phyloP scores from a whole-genome alignment of 2,329 filamentous ascomycete genomes.

The Neofusicoccum parvum region DNA sequence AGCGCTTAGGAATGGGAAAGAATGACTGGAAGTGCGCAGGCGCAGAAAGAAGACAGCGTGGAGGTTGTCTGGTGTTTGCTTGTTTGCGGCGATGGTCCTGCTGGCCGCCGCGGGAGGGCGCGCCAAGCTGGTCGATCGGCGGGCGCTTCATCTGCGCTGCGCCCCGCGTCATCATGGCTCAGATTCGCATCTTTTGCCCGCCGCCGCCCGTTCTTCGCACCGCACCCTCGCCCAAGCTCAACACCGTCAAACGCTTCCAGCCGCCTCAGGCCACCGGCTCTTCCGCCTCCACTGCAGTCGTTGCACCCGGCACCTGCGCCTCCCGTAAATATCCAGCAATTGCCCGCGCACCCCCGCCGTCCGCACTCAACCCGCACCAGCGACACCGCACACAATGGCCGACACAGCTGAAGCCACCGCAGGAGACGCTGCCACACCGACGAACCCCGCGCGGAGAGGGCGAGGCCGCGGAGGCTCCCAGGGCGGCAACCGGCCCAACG shows the following conservation, averaged over 20 bases:
- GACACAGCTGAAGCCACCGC: neutral
- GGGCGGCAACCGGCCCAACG: neutral
- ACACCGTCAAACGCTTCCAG: neutral
- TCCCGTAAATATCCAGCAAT: conserved; percentile 11
- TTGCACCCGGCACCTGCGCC: neutral
- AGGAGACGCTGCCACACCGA: neutral
- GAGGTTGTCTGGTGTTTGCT: neutral
- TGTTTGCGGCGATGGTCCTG: neutral
- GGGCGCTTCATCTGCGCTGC: conserved; percentile 14
- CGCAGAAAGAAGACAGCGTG: neutral
- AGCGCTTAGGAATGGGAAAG: conserved; percentile 15
- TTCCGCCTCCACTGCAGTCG: neutral
- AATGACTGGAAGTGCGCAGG: conserved; percentile 4
- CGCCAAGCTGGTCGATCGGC: conserved; percentile 15
- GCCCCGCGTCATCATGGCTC: conserved; percentile 12
- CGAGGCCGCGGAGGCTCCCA: conserved; percentile 16
- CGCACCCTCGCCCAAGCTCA: neutral
- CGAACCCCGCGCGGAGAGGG: conserved; percentile 11
- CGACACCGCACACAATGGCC: neutral
- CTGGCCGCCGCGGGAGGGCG: conserved; percentile 2
- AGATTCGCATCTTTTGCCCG: conserved; percentile 11
- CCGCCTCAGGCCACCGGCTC: neutral
- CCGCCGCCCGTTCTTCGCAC: neutral
- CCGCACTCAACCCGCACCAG: neutral
- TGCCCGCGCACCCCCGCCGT: conserved; percentile 4